A percentile compares a stretch with the other conserved stretches of the same genome.
Conservation (phyloP, 1,284 basidiomycete genomes). For the Neonothopanus nambi region DNA sequence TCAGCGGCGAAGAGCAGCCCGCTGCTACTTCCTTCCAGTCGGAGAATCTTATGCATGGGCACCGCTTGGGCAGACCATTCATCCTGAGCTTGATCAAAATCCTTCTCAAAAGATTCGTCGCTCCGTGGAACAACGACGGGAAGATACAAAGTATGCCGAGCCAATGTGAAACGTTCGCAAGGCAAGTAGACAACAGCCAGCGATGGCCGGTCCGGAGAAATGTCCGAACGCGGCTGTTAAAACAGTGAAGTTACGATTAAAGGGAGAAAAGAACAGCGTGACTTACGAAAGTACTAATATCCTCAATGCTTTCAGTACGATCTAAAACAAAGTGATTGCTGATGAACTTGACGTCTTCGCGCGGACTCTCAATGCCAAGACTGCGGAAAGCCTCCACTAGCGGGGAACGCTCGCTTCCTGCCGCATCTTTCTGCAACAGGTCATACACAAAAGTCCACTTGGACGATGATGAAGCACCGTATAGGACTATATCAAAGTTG, state of each 20-base stretch:
- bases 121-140: constrained; percentile 49
- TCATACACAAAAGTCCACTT: constrained; percentile 60
- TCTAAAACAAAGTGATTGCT: constrained; percentile 26
- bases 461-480: constrained; percentile 54
- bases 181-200: constrained; percentile 69
- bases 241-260: constrained; percentile 43
- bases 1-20: constrained; percentile 24
- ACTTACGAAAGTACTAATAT: constrained; percentile 45
- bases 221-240: constrained; percentile 42
- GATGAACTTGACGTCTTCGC: constrained; percentile 14
- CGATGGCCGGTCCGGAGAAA: constrained; percentile 45
- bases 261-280: constrained; percentile 26
- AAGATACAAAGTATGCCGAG: constrained; percentile 58
- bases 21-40: constrained; percentile 9
- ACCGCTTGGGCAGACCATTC: constrained; percentile 10
- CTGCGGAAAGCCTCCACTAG: not conserved
- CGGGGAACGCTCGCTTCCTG: not conserved
- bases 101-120: constrained; percentile 29
- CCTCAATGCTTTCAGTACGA: constrained; percentile 49
- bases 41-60: constrained; percentile 1
- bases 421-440: constrained; percentile 42
- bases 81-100: constrained; percentile 34
- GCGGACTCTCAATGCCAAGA: constrained; percentile 27
- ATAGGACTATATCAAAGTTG: constrained; percentile 61
- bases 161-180: constrained; percentile 40